Percentiles rank a stretch among this genome's conserved stretches.
phyloP scores from a whole-genome alignment of 768 basidiomycete species.

The Dacryopinax spathularia region DNA sequence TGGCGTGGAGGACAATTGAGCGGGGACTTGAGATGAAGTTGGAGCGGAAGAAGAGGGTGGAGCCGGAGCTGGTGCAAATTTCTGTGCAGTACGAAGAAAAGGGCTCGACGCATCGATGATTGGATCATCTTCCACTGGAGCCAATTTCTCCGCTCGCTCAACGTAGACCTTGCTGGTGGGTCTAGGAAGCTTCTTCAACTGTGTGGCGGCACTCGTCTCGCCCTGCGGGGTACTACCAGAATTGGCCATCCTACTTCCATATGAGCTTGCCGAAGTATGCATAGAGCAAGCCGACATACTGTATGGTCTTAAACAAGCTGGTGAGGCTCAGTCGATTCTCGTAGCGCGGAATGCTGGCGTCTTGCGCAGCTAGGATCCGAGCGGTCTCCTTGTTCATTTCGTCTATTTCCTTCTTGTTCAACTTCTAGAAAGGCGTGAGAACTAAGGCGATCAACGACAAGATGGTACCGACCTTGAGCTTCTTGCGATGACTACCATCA shows the following conservation, averaged over 20 bases:
- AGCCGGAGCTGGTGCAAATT: not conserved
- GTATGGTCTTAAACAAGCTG: not conserved
- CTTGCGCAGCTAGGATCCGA: not conserved
- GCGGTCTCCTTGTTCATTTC: not conserved
- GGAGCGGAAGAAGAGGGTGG: not conserved
- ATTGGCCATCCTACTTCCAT: not conserved
- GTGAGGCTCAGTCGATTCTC: not conserved
- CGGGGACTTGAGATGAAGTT: not conserved
- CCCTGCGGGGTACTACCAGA: not conserved
- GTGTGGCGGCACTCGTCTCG: not conserved
- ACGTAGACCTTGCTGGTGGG: not conserved
- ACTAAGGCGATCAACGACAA: not conserved
- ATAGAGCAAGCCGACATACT: not conserved
- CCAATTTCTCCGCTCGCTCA: not conserved
- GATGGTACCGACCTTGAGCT: not conserved
- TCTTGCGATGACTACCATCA: not conserved
- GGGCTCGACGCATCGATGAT: not conserved
- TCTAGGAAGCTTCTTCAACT: not conserved
- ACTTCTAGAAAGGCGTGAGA: not conserved
- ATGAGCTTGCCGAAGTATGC: not conserved
- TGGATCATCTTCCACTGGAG: not conserved
- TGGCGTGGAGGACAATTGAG: not conserved
- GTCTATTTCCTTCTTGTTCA: constrained; percentile 1
- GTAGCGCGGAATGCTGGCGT: constrained; percentile 1
- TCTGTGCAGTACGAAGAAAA: not conserved